These are phyloP conservation scores for Pythium phragmiticola DNA, from an alignment of 352 stramenopile genomes.

Conservation along the genomic window DNA sequence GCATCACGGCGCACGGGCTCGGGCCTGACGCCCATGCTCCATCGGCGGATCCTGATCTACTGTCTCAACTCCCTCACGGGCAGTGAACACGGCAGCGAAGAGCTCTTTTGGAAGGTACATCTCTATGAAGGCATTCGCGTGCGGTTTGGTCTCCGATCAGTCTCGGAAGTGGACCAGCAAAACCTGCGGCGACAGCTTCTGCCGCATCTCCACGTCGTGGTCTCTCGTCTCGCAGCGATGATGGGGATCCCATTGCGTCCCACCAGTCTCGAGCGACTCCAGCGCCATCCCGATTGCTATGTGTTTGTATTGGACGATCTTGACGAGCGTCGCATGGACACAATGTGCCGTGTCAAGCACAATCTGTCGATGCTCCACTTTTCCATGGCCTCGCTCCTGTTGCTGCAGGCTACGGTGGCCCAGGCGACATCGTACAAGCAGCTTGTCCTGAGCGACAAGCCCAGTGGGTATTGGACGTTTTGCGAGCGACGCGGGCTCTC, in stretches of 20 bases:
- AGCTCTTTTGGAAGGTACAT: constrained; percentile 61
- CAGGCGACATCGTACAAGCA: constrained; percentile 83
- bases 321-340: constrained; percentile 32
- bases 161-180: constrained; percentile 77
- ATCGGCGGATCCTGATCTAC: constrained; percentile 52
- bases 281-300: constrained; percentile 59
- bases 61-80: constrained; percentile 73
- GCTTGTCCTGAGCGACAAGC: constrained; percentile 59
- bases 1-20: constrained; percentile 34
- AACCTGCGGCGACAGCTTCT: constrained; percentile 67
- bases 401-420: constrained; percentile 70
- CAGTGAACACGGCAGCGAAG: constrained; percentile 51
- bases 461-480: constrained; percentile 85
- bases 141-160: constrained; percentile 62
- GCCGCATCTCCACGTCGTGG: constrained; percentile 46
- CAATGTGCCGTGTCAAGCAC: constrained; percentile 71
- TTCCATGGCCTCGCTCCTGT: constrained; percentile 81
- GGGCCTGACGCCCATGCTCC: constrained; percentile 40
- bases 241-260: constrained; percentile 50
- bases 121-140: constrained; percentile 72
- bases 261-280: constrained; percentile 43
- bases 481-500: constrained; percentile 77
- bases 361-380: constrained; percentile 87
- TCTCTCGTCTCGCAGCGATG: constrained; percentile 52
- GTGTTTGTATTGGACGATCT: constrained; percentile 82